Conservation (phyloP, 1,284 basidiomycete genomes). For the Sanguinoderma infundibulare region DNA sequence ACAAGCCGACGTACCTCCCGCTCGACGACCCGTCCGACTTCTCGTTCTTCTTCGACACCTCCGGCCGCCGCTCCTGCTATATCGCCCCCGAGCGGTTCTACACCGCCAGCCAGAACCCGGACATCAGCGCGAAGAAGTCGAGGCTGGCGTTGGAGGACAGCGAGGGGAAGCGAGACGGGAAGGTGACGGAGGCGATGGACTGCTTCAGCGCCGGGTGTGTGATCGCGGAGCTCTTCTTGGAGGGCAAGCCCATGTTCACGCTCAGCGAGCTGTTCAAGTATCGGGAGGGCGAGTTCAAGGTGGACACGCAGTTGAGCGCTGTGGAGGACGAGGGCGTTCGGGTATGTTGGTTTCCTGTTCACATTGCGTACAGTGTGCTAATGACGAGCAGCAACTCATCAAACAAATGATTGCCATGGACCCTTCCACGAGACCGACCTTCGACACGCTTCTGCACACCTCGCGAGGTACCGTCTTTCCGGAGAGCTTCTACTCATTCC, state of each 20-base stretch:
- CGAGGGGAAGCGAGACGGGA: constrained; percentile 67
- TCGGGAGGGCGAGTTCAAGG: constrained; percentile 80
- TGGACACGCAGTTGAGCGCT: constrained; percentile 74
- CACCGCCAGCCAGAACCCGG: constrained; percentile 69
- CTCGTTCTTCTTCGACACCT: constrained; percentile 98
- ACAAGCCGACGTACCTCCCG: constrained; percentile 95
- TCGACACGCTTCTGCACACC: constrained; percentile 80
- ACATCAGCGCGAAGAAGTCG: constrained; percentile 68
- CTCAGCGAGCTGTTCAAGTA: constrained; percentile 97
- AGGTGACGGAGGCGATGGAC: constrained; percentile 96
- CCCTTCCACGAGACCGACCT: constrained; percentile 78
- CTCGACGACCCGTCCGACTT: constrained; percentile 98
- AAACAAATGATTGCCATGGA: constrained; percentile 90
- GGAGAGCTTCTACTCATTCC: constrained; percentile 91
- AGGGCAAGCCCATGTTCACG: constrained; percentile 93
- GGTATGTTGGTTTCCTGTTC: constrained; percentile 53
- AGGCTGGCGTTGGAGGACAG: constrained; percentile 49
- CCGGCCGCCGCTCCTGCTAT: constrained; percentile 92
- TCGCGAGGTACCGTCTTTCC: constrained; percentile 87
- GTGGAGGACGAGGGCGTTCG: constrained; percentile 85
- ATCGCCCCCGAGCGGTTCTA: constrained; percentile 97
- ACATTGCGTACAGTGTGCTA: neutral
- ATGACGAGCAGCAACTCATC: constrained; percentile 69
- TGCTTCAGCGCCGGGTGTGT: constrained; percentile 97
- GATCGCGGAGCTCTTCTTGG: constrained; percentile 94